Evolutionary conservation across 371 early-diverging fungal species (phyloP), one percentile per base, ranked within the genome.

Genomic region (Mortierella sp.): DNA sequence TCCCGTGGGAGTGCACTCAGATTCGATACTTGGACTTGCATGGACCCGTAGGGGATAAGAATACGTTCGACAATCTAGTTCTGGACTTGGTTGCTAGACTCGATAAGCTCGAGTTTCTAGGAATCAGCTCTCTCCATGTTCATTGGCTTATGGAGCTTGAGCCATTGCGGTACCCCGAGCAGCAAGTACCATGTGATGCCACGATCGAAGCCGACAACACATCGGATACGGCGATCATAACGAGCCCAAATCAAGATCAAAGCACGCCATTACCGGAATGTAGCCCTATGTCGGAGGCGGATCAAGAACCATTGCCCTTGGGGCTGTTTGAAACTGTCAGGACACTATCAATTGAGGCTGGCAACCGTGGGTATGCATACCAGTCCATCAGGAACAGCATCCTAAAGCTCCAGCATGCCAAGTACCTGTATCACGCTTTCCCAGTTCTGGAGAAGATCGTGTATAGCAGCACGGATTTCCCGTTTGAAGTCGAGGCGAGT

Each of bases 351-450:
- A 6, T 68, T 16, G 51, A 67, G 16, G 19, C 37, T 4, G 0
- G 7, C 14, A 3, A 31, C 39, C 48, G 55, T 16, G 45, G 45
- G 9, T 34, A 22, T 19, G 14, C 19, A 4, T 45, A 50, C 43
- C 47, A n/a, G n/a, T n/a, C 13, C 37, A 44, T 10, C 24, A 19
- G 31, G n/a, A n/a, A 24, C 16, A 7, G 19, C 14, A 1, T 25
- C 37, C 54, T 69, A 41, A 46, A 47, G 7, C 2, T 47, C 5
- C 31, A 61, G 27, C 58, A 53, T 12, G 49, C 27, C 22, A 45
- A 29, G 29, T 69, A 69, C n/a, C 41, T 69, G 13, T 57, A 57
- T 39, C 43, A 62, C 16, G 63, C 63, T 3, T 69, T 61, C 43
- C 69, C 69, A 6, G 52, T 43, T 0, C 25, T 69, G 22, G 39